Percentiles rank a stretch among this genome's conserved stretches.
phyloP scores from a whole-genome alignment of 2,329 filamentous ascomycete genomes.

The Mariannaea sp. region DNA sequence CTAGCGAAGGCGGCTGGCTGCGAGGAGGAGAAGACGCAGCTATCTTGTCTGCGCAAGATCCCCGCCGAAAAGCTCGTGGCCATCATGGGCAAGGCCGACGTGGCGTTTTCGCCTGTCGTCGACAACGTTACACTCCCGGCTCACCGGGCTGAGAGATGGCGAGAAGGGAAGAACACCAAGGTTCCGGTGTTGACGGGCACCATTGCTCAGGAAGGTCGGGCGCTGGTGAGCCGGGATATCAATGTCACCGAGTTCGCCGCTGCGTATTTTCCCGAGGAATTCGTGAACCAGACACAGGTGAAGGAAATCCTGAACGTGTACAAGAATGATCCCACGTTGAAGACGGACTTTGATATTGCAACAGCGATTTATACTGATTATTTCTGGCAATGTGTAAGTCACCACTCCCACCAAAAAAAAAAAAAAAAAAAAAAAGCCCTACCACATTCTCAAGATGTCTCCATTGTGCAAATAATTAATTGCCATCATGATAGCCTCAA shows the following conservation, averaged over 20 bases:
- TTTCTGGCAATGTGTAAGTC: slow-evolving; percentile 37
- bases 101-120: slow-evolving; percentile 20
- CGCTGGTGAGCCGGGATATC: slow-evolving; percentile 31
- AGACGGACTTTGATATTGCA: slow-evolving; percentile 34
- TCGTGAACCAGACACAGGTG: slow-evolving; percentile 18
- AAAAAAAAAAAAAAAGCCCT: neutral
- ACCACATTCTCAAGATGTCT: no score
- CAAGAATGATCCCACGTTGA: slow-evolving; percentile 9
- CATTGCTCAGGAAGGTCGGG: slow-evolving; percentile 33
- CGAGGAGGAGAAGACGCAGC: neutral
- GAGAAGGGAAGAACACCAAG: slow-evolving; percentile 15
- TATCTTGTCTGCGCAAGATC: slow-evolving; percentile 33
- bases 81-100: slow-evolving; percentile 9
- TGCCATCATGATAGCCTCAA: slow-evolving; percentile 36
- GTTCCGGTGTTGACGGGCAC: slow-evolving; percentile 37
- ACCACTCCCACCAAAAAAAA: neutral
- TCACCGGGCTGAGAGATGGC: slow-evolving; percentile 28
- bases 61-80: slow-evolving; percentile 22
- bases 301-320: slow-evolving; percentile 28
- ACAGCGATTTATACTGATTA: slow-evolving; percentile 37
- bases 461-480: no score
- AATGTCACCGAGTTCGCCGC: slow-evolving; percentile 27
- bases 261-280: slow-evolving; percentile 19
- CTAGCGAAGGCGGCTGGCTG: slow-evolving; percentile 29
- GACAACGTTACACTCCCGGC: slow-evolving; percentile 30